Conservation (phyloP, 140 eudicot genomes). For the Cichorium intybus region DNA sequence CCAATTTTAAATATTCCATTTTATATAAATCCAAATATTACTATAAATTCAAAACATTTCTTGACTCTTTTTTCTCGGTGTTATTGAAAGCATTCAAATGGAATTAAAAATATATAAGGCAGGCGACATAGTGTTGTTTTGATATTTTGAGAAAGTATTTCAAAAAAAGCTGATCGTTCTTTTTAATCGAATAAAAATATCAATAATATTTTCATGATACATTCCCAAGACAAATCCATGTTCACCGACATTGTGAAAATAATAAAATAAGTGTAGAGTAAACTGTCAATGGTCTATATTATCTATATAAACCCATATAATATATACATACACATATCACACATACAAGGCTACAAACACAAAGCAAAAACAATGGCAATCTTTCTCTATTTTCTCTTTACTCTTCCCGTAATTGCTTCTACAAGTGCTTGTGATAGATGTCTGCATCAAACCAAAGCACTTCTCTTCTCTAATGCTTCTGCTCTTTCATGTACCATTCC, state of each 20-base stretch:
- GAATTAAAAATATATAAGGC: background rate
- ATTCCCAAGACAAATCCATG: conserved; percentile 38
- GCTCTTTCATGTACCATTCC: conserved; percentile 62
- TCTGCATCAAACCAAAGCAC: conserved; percentile 60
- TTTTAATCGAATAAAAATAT: background rate
- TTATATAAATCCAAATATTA: background rate
- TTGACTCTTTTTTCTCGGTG: background rate
- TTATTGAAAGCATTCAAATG: no score
- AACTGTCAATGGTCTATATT: conserved; percentile 21
- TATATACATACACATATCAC: conserved; percentile 1
- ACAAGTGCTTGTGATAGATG: conserved; percentile 80
- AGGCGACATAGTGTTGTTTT: background rate
- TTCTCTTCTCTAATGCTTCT: conserved; percentile 48
- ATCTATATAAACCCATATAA: conserved; percentile 22
- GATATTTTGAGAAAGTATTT: background rate
- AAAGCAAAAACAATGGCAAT: conserved; percentile 31
- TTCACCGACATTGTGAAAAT: conserved; percentile 32
- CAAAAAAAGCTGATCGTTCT: background rate
- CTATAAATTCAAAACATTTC: background rate
- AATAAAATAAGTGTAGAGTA: background rate
- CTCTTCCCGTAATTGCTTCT: conserved; percentile 38
- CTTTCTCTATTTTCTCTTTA: conserved; percentile 33
- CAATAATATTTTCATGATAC: conserved; percentile 9
- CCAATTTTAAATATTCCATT: conserved; percentile 15
- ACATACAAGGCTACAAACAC: conserved; percentile 15